Evolutionary conservation across 371 early-diverging fungal genomes (phyloP).

Genomic region (Apophysomyces elegans): DNA sequence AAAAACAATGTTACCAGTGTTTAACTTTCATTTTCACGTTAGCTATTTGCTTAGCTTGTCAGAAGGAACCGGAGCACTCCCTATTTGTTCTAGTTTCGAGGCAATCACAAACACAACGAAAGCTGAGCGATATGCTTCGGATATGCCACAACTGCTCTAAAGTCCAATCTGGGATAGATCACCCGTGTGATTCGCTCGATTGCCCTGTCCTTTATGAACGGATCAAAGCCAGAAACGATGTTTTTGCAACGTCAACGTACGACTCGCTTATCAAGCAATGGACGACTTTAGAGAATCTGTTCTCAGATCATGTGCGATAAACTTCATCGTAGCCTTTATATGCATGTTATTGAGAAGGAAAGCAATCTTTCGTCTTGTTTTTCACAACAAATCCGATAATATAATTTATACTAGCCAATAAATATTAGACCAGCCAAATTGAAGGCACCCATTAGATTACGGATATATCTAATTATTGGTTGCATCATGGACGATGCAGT

Average conservation of each 20-base stretch:
- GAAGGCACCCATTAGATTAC: too few species aligned
- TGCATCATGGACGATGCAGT: too few species aligned
- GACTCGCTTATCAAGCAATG: conserved; percentile 28
- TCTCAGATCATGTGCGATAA: background rate
- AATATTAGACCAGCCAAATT: too few species aligned
- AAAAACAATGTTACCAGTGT: background rate
- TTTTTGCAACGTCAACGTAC: conserved; percentile 29
- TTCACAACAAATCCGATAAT: too few species aligned
- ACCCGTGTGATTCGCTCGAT: conserved; percentile 50
- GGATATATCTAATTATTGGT: too few species aligned
- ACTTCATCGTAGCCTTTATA: background rate
- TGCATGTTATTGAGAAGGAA: too few species aligned
- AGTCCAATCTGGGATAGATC: conserved; percentile 28
- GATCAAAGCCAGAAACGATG: conserved; percentile 41
- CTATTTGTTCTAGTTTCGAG: conserved; percentile 26
- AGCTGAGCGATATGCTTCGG: conserved; percentile 18
- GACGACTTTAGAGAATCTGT: background rate
- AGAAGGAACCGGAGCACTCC: conserved; percentile 22
- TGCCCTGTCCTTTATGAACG: conserved; percentile 49
- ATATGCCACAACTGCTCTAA: conserved; percentile 40
- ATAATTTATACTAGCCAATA: too few species aligned
- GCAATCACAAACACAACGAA: conserved; percentile 29
- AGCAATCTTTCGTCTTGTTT: too few species aligned
- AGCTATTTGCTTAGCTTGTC: conserved; percentile 29
- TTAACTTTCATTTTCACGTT: background rate